phyloP scores from a whole-genome alignment of 495 filamentous ascomycete species.

The Talaromyces wortmannii region DNA sequence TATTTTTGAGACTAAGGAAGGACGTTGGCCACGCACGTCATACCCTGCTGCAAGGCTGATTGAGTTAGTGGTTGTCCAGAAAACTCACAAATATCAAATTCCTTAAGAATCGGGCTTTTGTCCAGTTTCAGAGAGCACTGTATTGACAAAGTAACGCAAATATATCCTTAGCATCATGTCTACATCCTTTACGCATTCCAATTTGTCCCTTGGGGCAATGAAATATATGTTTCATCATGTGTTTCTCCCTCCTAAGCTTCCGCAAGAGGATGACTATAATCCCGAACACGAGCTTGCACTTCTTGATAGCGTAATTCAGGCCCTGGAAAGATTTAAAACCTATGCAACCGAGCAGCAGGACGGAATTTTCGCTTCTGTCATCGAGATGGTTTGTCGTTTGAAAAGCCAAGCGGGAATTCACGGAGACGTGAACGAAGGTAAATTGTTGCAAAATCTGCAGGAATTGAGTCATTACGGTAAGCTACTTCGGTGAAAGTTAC shows the following conservation, averaged over 20 bases:
- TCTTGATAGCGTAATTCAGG: conserved; percentile 8
- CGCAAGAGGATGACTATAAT: conserved; percentile 36
- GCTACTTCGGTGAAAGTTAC: background rate
- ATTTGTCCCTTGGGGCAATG: background rate
- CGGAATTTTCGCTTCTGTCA: conserved; percentile 2
- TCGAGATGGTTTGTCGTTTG: conserved; percentile 13
- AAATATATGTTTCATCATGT: conserved; percentile 42
- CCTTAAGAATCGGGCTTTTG: background rate
- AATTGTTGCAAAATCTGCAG: conserved; percentile 6
- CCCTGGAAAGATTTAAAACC: conserved; percentile 16
- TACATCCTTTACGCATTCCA: background rate
- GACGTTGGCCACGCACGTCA: background rate
- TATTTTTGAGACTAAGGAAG: background rate
- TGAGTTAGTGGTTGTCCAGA: background rate
- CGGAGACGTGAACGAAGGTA: conserved; percentile 9
- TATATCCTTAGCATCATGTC: conserved; percentile 1
- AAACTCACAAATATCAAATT: background rate
- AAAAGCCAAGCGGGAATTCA: conserved; percentile 5
- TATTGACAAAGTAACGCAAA: background rate
- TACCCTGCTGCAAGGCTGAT: background rate
- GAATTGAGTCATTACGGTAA: conserved; percentile 10
- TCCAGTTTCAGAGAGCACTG: background rate
- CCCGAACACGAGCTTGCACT: conserved; percentile 8
- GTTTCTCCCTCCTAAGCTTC: conserved; percentile 52
- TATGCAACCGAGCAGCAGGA: conserved; percentile 5